These are phyloP conservation scores for Cardiospermum halicacabum DNA, from an alignment of 345 rosid species.

Conservation along the genomic window DNA sequence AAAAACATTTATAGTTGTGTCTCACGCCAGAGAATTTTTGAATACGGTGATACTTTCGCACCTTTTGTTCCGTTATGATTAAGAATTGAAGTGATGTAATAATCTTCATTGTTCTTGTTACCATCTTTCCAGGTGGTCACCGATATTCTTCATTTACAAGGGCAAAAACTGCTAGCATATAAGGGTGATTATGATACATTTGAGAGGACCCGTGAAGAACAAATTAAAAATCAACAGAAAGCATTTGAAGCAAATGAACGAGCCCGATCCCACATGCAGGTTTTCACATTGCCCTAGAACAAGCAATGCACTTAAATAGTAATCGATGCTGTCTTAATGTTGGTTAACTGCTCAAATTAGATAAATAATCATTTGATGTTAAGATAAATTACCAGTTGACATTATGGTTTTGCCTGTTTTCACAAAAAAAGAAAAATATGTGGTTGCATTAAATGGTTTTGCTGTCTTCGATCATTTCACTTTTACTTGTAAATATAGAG, in stretches of 20 bases:
- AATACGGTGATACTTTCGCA: constrained; percentile 56
- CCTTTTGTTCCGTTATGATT: not conserved
- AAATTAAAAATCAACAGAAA: constrained; percentile 82
- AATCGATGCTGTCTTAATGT: not conserved
- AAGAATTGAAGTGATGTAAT: not conserved
- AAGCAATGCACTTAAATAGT: not conserved
- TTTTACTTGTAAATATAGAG: not conserved
- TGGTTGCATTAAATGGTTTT: not conserved
- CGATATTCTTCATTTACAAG: constrained; percentile 85
- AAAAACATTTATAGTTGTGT: constrained; percentile 92
- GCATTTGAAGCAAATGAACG: constrained; percentile 87
- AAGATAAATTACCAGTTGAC: no score
- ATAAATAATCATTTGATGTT: not conserved
- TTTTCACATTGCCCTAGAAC: constrained; percentile 11
- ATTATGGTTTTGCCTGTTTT: no score
- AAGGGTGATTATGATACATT: constrained; percentile 88
- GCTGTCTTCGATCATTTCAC: not conserved
- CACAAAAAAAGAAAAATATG: no score
- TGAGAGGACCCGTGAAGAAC: constrained; percentile 85
- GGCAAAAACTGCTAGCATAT: constrained; percentile 70
- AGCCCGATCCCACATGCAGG: constrained; percentile 95
- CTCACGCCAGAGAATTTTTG: constrained; percentile 98
- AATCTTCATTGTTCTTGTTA: not conserved
- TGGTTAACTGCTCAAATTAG: not conserved
- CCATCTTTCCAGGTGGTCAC: constrained; percentile 74